phyloP scores from a whole-genome alignment of 345 rosid species.

The Trapa bicornis region DNA sequence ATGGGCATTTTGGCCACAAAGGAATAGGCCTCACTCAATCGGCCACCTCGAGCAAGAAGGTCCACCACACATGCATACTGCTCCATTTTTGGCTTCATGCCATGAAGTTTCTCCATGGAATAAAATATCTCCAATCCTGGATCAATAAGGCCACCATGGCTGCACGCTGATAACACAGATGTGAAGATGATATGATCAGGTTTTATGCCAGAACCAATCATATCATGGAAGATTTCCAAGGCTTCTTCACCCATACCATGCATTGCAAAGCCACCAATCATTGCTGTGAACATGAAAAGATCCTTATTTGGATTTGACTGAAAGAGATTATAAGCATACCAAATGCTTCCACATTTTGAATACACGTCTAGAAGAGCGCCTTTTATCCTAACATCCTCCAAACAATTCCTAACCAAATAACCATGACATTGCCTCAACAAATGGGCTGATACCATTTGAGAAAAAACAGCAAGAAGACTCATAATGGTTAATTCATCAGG shows the following conservation, averaged over 20 bases:
- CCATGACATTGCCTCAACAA: conserved; percentile 67
- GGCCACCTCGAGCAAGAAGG: conserved; percentile 82
- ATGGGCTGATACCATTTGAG: conserved; percentile 45
- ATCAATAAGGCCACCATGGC: conserved; percentile 67
- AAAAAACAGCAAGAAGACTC: conserved; percentile 65
- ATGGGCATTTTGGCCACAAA: conserved; percentile 46
- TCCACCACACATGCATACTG: conserved; percentile 72
- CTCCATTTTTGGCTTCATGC: conserved; percentile 55
- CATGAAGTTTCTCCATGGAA: conserved; percentile 34
- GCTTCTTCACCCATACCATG: conserved; percentile 85
- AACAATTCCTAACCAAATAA: conserved; percentile 44
- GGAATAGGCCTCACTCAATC: conserved; percentile 55
- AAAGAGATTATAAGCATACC: conserved; percentile 47
- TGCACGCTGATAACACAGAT: conserved; percentile 64
- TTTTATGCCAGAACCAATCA: conserved; percentile 46
- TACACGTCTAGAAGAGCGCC: conserved; percentile 63
- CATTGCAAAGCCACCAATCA: conserved; percentile 70
- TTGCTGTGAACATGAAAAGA: conserved; percentile 62
- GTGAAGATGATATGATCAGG: conserved; percentile 71
- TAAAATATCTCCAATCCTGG: conserved; percentile 55
- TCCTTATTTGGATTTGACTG: conserved; percentile 38
- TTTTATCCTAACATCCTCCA: conserved; percentile 41
- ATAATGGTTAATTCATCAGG: conserved; percentile 64
- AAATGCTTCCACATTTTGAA: conserved; percentile 68
- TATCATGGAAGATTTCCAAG: conserved; percentile 40